Conservation (phyloP, 495 filamentous ascomycete genomes). For the Lasiosphaeria hispida region DNA sequence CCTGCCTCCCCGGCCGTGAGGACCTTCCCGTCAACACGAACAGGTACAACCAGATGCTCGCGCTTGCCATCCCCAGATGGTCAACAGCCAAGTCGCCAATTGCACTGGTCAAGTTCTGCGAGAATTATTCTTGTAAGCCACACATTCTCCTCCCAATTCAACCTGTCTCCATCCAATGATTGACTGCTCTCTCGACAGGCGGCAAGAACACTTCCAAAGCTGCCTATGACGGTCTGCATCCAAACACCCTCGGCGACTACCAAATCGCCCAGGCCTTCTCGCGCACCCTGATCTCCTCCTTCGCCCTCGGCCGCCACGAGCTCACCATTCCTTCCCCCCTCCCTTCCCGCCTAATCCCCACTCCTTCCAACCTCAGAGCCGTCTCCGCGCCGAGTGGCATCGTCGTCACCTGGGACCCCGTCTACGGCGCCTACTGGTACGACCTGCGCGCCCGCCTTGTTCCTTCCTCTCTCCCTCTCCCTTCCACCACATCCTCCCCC, state of each 20-base stretch:
- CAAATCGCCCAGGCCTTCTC: constrained; percentile 30
- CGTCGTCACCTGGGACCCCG: constrained; percentile 21
- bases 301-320: constrained; percentile 15
- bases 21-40: constrained; percentile 27
- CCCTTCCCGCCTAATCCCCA: constrained; percentile 15
- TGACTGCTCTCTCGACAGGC: constrained; percentile 6
- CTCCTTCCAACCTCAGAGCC: constrained; percentile 14
- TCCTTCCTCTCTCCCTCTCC: not conserved
- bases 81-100: constrained; percentile 25
- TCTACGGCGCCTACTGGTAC: constrained; percentile 30
- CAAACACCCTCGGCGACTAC: constrained; percentile 35
- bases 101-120: constrained; percentile 23
- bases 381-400: constrained; percentile 13
- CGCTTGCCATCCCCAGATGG: constrained; percentile 16
- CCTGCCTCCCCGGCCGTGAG: constrained; percentile 15
- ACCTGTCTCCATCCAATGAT: not conserved
- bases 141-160: not conserved
- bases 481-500: not conserved
- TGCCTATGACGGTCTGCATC: constrained; percentile 40
- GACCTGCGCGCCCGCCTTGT: constrained; percentile 16
- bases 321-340: constrained; percentile 16
- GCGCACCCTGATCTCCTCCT: constrained; percentile 4
- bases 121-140: constrained; percentile 30
- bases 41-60: constrained; percentile 30
- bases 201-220: constrained; percentile 20